Evolutionary conservation across 2,329 filamentous ascomycete genomes (phyloP), one percentile per base, ranked within the genome.

Genomic region (Aureobasidium sp.): DNA sequence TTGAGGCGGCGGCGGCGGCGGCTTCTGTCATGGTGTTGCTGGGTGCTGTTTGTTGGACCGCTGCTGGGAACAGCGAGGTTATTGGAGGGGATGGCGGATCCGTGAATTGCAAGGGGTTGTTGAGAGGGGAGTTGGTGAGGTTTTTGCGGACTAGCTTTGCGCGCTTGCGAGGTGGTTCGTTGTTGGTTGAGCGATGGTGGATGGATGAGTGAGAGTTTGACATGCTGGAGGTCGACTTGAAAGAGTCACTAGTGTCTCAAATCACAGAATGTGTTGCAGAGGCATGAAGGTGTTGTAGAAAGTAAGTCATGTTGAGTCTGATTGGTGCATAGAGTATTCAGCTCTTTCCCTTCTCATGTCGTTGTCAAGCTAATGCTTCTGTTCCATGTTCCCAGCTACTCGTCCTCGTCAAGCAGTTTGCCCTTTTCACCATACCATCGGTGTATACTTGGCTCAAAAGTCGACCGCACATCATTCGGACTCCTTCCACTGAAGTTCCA

Each of bases 61-160:
- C 1, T 42, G 6, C 9, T 9, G 2, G 5, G 41, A 8, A 11
- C 41, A 7, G 5, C 7, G 41, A 22, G 41, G 41, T 11, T 1
- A 31, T 5, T 31, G 29, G 4, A 31, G 29, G 4, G 17, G 15
- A 12, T 12, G 17, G 22, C 14, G 42, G 5, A 12, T 15, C 4
- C 6, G 11, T 6, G 0, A 4, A 3, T 0, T 7, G 45, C 0
- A n/a, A 36, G n/a, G 31, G 12, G 3, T 14, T 17, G 9, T 29
- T 7, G 5, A 6, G n/a, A 22, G 5, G 20, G 0, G 17, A 20
- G 1, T 36, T 1, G 9, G 7, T 9, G 31, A 0, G 31, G 5
- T 22, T 9, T 27, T n/a, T 4, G 36, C 9, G 36, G 29, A 2
- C 15, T 2, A 9, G 11, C 7, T 41, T 53, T 1, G 22, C 22